Conservation (phyloP, 768 basidiomycete species). For the Vishniacozyma victoriae region DNA sequence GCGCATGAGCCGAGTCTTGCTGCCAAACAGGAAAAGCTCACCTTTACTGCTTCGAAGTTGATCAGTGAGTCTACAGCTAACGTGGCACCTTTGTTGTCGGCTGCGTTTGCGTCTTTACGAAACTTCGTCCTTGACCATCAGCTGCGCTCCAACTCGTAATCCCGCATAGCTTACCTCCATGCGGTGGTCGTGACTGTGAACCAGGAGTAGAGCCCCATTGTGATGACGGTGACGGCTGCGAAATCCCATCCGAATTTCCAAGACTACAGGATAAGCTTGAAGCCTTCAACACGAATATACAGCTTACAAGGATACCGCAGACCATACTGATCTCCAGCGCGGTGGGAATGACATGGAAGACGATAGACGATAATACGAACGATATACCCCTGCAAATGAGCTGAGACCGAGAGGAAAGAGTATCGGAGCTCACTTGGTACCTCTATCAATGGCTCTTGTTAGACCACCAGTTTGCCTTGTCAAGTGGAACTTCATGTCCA, state of each 20-base stretch:
- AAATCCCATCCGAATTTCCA: constrained; percentile 98
- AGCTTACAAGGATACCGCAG: constrained; percentile 84
- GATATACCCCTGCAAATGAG: constrained; percentile 71
- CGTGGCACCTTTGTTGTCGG: constrained; percentile 93
- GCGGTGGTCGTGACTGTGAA: constrained; percentile 93
- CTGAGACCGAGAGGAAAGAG: background rate
- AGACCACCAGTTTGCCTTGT: constrained; percentile 91
- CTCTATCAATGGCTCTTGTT: constrained; percentile 92
- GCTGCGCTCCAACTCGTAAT: no score
- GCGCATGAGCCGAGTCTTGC: background rate
- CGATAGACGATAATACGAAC: constrained; percentile 83
- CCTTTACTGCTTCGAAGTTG: constrained; percentile 98
- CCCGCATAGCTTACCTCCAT: no score
- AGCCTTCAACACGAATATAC: constrained; percentile 2
- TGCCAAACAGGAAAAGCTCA: constrained; percentile 40
- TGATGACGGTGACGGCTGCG: constrained; percentile 76
- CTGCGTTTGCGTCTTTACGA: constrained; percentile 87
- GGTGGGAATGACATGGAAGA: constrained; percentile 92
- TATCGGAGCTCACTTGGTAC: constrained; percentile 71
- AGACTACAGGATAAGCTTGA: constrained; percentile 55
- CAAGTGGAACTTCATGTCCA: constrained; percentile 88
- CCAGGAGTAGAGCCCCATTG: constrained; percentile 90
- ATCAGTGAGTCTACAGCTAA: constrained; percentile 91
- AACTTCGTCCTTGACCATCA: constrained; percentile 97
- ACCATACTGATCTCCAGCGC: constrained; percentile 94